Evolutionary conservation across 2,329 filamentous ascomycete species (phyloP), one percentile per base, ranked within the genome.

Genomic region (Hypomyces perniciosus): DNA sequence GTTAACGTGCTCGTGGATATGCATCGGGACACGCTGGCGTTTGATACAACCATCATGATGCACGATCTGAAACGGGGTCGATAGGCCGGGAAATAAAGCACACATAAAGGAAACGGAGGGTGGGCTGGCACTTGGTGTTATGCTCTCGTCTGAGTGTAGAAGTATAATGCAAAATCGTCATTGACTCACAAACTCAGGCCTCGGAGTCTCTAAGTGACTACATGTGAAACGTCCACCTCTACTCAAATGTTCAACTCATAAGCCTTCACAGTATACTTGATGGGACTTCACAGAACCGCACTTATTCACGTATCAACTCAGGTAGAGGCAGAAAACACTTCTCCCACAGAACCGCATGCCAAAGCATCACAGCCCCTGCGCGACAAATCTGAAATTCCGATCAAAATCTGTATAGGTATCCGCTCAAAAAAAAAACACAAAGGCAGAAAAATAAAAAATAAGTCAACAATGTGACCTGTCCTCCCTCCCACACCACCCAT

Each of bases 41-140:
- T 59, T 58, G 46, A 27, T 46, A 56, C 49, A 20, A 20, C 20
- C 20, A 57, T 58, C 49, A 59, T 53, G 56, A 51, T 51, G 48
- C 41, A 51, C 45, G 44, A 47, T 29, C 34, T 33, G 48, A 10
- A 39, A 53, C 40, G 43, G 46, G 33, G 37, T 35, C 20, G 44
- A 20, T 27, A 28, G 37, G 8, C 20, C 20, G 20, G 1, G 12
- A 39, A 33, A 13, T n/a, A 26, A 47, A 40, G 29, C 12, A 26
- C 27, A 35, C 29, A 41, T 4, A 42, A 44, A 20, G 13, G 37
- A 44, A 52, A 44, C n/a, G 20, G 26, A 20, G 41, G 20, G 44
- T 20, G 20, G 20, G 20, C 20, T 20, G 20, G 20, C 20, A 20
- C 20, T 20, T 20, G 20, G 20, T 20, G 20, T 20, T 20, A 20